Evolutionary conservation across 352 stramenopile genomes (phyloP), one percentile per base, ranked within the genome.

Genomic region (Pythium oligandrum): DNA sequence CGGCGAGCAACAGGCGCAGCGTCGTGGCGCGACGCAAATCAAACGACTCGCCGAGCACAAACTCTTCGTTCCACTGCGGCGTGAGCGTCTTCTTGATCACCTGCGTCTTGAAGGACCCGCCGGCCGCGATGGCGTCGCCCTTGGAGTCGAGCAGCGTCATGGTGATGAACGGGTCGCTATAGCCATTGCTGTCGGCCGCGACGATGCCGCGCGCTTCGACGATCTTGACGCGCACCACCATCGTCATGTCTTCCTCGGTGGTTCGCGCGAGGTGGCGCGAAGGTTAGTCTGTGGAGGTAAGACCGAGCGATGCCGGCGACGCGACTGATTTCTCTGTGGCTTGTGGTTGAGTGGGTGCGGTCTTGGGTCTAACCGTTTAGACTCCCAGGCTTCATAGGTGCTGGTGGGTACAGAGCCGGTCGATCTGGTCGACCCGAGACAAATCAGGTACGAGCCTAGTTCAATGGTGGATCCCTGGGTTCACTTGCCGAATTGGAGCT

Each of bases 81-180:
- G 59, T 57, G 2, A 92, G 52, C 51, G 74, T 88, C 58, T 88
- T 88, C 68, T 87, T 84, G 31, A 76, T 52, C 26, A 81, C 68
- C 35, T 79, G 78, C 44, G 81, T 88, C 63, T 90, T 87, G 55
- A 76, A 88, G 8, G 53, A 52, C 3, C 78, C 78, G 12, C 64
- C 76, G 0, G 68, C 74, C 6, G 68, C 61, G 44, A 89, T 66
- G 9, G 53, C 40, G 1, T 56, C 44, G 34, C 65, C 73, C 38
- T 70, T 78, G n/a, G 77, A 84, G 54, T 90, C 73, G n/a, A 89
- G 61, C 55, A 90, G 64, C 57, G 65, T 86, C 58, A 92, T 64
- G 3, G 70, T 82, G 55, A 86, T 77, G 47, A 83, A 92, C 44
- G 81, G 73, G 55, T 88, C 73, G 50, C 78, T 90, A 30, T 70